These are phyloP conservation scores for Umbilicus rupestris DNA, from an alignment of 164 flowering plant species.

Conservation along the genomic window DNA sequence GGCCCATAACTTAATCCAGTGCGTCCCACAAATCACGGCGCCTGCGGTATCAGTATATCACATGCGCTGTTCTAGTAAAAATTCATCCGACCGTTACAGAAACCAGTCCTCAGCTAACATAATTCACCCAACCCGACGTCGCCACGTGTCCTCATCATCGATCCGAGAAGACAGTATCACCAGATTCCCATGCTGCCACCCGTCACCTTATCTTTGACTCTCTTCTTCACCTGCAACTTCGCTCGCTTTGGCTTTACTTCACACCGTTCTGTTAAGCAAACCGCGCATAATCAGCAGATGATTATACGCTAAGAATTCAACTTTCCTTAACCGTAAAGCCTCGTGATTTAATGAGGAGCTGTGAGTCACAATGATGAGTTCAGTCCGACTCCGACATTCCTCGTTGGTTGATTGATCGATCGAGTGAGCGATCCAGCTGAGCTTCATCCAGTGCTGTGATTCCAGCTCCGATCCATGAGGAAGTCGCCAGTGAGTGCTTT, in stretches of 20 bases:
- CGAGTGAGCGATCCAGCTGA: not conserved
- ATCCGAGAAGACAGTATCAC: not conserved
- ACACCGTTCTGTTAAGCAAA: not conserved
- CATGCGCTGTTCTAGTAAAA: not conserved
- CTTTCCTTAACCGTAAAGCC: not conserved
- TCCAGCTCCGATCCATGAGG: not conserved
- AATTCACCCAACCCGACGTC: not conserved
- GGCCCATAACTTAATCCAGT: no score
- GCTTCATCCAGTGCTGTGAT: no score
- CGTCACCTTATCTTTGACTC: slow-evolving; percentile 1
- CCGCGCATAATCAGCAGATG: not conserved
- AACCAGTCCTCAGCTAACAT: no score
- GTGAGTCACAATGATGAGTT: not conserved
- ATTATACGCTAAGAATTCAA: not conserved
- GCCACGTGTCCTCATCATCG: not conserved
- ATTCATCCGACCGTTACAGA: not conserved
- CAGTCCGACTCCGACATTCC: not conserved
- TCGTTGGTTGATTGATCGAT: not conserved
- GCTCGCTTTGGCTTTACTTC: not conserved
- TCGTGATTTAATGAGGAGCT: no score
- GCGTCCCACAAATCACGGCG: not conserved
- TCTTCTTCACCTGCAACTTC: no score
- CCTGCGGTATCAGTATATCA: slow-evolving; percentile 1
- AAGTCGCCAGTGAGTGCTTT: not conserved
- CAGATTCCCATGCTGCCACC: no score